phyloP scores from a whole-genome alignment of 164 flowering plant genomes.

The Liriodendron chinense region DNA sequence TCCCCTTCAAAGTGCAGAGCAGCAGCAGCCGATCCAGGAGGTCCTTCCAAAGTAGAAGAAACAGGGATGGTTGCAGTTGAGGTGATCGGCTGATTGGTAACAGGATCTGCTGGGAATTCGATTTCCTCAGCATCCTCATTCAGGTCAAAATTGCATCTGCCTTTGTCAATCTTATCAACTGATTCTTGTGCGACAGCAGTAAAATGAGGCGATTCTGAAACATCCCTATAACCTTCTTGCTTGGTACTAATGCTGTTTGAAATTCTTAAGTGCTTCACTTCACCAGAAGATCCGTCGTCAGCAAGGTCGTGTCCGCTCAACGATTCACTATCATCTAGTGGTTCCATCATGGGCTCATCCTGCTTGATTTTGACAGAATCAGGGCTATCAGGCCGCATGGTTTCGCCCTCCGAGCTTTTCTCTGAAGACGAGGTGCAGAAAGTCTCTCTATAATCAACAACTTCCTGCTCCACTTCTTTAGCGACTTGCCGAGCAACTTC shows the following conservation, averaged over 20 bases:
- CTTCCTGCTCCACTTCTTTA: conserved; percentile 14
- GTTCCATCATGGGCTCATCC: neutral
- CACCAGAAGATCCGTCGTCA: neutral
- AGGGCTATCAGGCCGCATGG: conserved; percentile 1
- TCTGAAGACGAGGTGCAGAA: conserved; percentile 5
- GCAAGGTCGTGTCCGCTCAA: conserved; percentile 20
- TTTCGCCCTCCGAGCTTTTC: neutral
- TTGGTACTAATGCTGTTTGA: neutral
- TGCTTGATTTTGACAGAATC: conserved; percentile 3
- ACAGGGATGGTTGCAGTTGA: conserved; percentile 23
- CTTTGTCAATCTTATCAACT: neutral
- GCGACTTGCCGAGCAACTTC: conserved; percentile 17
- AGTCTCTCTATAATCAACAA: conserved; percentile 9
- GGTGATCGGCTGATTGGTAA: neutral
- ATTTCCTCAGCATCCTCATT: conserved; percentile 27
- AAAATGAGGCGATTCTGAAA: conserved; percentile 10
- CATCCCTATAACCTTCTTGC: neutral
- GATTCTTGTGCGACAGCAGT: conserved; percentile 12
- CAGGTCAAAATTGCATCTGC: conserved; percentile 20
- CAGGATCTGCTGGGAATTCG: conserved; percentile 6
- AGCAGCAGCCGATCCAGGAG: conserved; percentile 11
- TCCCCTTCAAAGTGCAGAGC: conserved; percentile 23
- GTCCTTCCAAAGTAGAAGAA: conserved; percentile 25
- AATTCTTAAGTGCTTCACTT: neutral
- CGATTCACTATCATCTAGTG: conserved; percentile 17